Conservation (phyloP, 2,329 filamentous ascomycete species). For the Lasiodiplodia theobromae region DNA sequence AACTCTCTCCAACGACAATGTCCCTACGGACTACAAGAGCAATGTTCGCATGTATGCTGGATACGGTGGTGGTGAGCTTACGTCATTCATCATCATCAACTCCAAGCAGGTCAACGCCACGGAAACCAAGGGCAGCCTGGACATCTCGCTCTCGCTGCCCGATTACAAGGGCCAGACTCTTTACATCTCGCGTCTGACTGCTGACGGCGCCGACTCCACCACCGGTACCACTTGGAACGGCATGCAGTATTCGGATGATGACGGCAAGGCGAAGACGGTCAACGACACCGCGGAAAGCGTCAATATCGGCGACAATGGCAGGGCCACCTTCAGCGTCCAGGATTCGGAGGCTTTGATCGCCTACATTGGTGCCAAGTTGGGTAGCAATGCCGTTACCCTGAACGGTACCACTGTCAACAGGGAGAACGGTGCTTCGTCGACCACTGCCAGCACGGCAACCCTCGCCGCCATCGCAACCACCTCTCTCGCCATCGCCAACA, state of each 20-base stretch:
- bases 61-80: conserved; percentile 53
- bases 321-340: conserved; percentile 43
- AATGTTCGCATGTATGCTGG: conserved; percentile 54
- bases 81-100: conserved; percentile 57
- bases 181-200: conserved; percentile 58
- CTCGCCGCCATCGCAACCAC: conserved; percentile 22
- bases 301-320: conserved; percentile 44
- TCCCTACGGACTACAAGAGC: conserved; percentile 48
- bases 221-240: conserved; percentile 57
- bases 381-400: conserved; percentile 40
- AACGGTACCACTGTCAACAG: conserved; percentile 23
- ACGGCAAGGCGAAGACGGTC: conserved; percentile 50
- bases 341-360: conserved; percentile 58
- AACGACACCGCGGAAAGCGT: conserved; percentile 44
- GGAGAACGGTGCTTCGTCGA: neutral
- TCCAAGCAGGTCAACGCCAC: conserved; percentile 52
- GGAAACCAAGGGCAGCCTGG: conserved; percentile 48
- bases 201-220: conserved; percentile 53
- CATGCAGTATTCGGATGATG: conserved; percentile 51
- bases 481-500: conserved; percentile 9
- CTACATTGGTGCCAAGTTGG: conserved; percentile 51
- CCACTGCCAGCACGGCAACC: neutral
- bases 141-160: conserved; percentile 52
- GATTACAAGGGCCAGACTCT: conserved; percentile 51
- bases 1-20: conserved; percentile 40